phyloP scores from a whole-genome alignment of 352 stramenopile genomes.

The Pythium scleroteichum region DNA sequence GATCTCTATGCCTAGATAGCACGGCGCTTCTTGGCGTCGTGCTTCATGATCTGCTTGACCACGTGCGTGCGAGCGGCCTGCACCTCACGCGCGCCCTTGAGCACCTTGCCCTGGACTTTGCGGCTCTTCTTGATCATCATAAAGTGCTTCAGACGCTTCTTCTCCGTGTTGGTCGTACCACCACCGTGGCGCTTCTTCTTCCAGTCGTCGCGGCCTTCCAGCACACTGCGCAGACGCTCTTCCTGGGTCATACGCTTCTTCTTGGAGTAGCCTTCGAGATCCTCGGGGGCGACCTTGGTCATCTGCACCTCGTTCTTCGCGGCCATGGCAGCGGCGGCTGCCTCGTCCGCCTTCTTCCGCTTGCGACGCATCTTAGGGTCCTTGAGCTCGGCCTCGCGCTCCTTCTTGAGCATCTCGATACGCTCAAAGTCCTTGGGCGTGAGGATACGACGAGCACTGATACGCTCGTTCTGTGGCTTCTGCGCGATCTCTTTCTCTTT shows the following conservation, averaged over 20 bases:
- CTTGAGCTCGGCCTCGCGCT: slow-evolving; percentile 76
- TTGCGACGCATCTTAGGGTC: slow-evolving; percentile 82
- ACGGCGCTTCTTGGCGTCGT: slow-evolving; percentile 80
- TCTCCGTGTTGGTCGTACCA: slow-evolving; percentile 98
- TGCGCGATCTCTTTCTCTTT: slow-evolving; percentile 34
- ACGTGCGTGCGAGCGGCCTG: slow-evolving; percentile 79
- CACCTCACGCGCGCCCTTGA: slow-evolving; percentile 82
- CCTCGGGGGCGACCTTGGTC: slow-evolving; percentile 73
- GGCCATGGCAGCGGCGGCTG: slow-evolving; percentile 32
- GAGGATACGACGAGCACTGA: slow-evolving; percentile 85
- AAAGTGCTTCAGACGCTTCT: slow-evolving; percentile 97
- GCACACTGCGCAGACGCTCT: slow-evolving; percentile 75
- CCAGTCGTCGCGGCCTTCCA: slow-evolving; percentile 92
- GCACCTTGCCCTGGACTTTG: slow-evolving; percentile 88
- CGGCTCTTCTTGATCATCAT: slow-evolving; percentile 97
- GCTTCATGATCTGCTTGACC: slow-evolving; percentile 78
- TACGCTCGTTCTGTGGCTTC: slow-evolving; percentile 68
- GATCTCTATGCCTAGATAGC: slow-evolving; percentile 22
- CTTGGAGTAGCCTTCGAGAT: slow-evolving; percentile 88
- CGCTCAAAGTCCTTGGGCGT: slow-evolving; percentile 90
- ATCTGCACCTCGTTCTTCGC: slow-evolving; percentile 42
- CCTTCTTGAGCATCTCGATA: slow-evolving; percentile 91
- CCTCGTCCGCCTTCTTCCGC: slow-evolving; percentile 73
- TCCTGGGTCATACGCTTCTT: slow-evolving; percentile 89
- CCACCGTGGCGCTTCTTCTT: slow-evolving; percentile 91